These are phyloP conservation scores for Triticum timopheevii DNA, from an alignment of 176 grass and related monocot genomes.

Conservation along the genomic window DNA sequence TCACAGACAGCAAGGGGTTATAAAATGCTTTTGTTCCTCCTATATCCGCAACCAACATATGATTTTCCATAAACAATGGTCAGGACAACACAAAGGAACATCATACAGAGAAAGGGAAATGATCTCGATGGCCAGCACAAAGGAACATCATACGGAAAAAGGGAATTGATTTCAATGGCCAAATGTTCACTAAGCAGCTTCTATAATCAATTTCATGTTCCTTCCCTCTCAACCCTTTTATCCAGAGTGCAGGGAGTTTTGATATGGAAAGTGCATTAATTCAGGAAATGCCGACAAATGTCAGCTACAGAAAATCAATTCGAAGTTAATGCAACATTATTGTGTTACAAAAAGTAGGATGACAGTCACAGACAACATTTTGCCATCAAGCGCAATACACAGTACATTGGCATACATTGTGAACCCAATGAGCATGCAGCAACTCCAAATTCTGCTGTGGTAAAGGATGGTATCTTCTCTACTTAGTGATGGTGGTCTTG, in stretches of 20 bases:
- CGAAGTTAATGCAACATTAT: constrained; percentile 35
- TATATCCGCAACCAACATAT: background rate
- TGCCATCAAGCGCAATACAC: constrained; percentile 12
- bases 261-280: background rate
- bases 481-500: constrained; percentile 85
- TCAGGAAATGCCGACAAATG: background rate
- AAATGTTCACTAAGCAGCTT: background rate
- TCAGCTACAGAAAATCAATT: background rate
- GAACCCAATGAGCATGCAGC: constrained; percentile 38
- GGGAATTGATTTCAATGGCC: no score
- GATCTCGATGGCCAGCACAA: background rate
- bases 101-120: no score
- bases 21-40: background rate
- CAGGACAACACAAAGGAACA: background rate
- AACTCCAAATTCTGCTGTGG: constrained; percentile 38
- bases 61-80: background rate
- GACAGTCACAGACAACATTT: constrained; percentile 11
- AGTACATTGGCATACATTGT: constrained; percentile 23
- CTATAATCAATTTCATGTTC: constrained; percentile 2
- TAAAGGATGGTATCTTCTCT: constrained; percentile 2
- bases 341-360: constrained; percentile 17
- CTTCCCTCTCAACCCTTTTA: background rate
- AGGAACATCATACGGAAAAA: background rate
- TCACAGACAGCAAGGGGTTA: background rate
- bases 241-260: background rate